Conservation (phyloP, 75 land plant species). For the Pseudotsuga menziesii region DNA sequence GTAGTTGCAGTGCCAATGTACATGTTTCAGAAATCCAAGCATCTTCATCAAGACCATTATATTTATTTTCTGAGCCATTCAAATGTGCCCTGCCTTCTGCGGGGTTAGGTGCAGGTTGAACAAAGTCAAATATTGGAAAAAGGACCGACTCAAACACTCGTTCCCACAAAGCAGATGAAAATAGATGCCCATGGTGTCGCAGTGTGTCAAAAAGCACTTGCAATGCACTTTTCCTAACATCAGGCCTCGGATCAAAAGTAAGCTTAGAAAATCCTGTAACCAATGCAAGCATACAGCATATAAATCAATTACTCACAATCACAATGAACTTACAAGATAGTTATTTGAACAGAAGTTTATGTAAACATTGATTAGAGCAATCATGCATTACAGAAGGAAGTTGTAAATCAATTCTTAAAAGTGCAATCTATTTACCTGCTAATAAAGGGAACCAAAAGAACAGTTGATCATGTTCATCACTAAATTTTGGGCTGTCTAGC, state of each 20-base stretch:
- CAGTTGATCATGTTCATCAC: conserved; percentile 52
- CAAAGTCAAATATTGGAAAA: conserved; percentile 53
- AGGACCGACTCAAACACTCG: conserved; percentile 41
- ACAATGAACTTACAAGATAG: background rate
- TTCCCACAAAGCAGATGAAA: conserved; percentile 54
- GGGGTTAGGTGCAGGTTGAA: conserved; percentile 3
- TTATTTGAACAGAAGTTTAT: conserved; percentile 6
- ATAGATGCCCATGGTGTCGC: conserved; percentile 77
- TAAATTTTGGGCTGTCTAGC: conserved; percentile 17
- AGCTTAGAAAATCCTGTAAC: conserved; percentile 66
- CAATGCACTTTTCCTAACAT: conserved; percentile 71
- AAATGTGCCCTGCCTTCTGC: conserved; percentile 7
- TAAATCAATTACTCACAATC: background rate
- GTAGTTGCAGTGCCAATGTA: conserved; percentile 50
- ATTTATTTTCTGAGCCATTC: conserved; percentile 2
- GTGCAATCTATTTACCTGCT: conserved; percentile 32
- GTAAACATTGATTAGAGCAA: conserved; percentile 6
- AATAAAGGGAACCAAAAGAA: conserved; percentile 74
- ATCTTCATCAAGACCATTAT: conserved; percentile 27
- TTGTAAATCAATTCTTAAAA: background rate
- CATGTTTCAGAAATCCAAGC: conserved; percentile 59
- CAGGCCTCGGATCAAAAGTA: conserved; percentile 64
- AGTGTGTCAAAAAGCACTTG: conserved; percentile 76
- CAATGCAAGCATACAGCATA: background rate
- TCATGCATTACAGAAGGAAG: background rate